Evolutionary conservation across 2,329 filamentous ascomycete genomes (phyloP), one percentile per base, ranked within the genome.

Genomic region (Phyllosticta citriasiana): DNA sequence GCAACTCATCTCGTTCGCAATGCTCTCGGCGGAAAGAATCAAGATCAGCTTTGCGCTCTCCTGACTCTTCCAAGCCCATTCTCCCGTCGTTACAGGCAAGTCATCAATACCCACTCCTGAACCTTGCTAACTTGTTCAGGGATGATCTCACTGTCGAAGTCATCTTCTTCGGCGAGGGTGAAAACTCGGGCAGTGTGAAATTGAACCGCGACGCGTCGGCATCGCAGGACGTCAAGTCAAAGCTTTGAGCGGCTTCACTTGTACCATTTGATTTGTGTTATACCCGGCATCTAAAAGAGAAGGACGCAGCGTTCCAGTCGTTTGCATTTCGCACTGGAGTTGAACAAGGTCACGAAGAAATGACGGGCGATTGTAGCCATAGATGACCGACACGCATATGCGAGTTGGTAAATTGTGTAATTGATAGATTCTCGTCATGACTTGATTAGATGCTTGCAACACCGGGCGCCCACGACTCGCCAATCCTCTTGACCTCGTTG

Each of bases 61-160:
- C 80, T 99, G 67, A 97, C 94, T 1, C 80, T 99, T 24, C 92
- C 93, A 2, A 89, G 90, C 61, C 95, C 94, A 0, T 97, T 92
- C 71, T 95, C 90, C 30, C 83, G 94, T 70, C 82, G 94, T 70
- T 99, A 97, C 72, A 85, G 93, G 89, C 92, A 80, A 70, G 80
- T 63, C 53, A 16, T 6, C 7, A 8, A 22, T 7, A 1, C n/a
- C 2, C 10, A 24, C 35, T 40, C 64, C 66, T 25, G n/a, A 22
- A 56, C 66, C 16, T 27, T 57, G 14, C 59, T 66, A 61, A 68
- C 63, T 63, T 68, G 55, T 68, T 54, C 55, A 93, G 91, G 67
- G 94, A 99, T 72, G 94, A 99, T 72, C 78, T 99, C 65, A 99
- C 94, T 0, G 93, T 99, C 16, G 91, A 99, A 74, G 94, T 99